Evolutionary conservation across 345 rosid genomes (phyloP).

Genomic region (Euclidium syriacum): DNA sequence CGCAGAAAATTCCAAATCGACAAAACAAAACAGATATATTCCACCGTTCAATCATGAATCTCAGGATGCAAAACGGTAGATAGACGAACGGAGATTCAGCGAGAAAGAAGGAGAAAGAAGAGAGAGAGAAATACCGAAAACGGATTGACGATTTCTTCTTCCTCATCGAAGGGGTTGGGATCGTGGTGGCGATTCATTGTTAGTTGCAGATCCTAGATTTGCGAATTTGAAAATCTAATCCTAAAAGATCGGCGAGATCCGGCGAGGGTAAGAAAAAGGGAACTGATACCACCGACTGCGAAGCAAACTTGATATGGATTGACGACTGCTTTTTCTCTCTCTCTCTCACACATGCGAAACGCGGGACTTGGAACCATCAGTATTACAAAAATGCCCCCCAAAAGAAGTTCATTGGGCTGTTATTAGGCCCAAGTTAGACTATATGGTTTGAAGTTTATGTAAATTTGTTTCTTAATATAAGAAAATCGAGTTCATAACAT

Average conservation of each 20-base stretch:
- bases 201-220: constrained; percentile 36
- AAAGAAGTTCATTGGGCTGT: neutral
- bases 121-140: constrained; percentile 52
- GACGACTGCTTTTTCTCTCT: neutral
- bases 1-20: neutral
- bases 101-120: neutral
- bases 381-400: constrained; percentile 10
- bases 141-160: constrained; percentile 80
- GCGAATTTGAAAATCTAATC: neutral
- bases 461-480: too few species aligned
- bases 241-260: constrained; percentile 26
- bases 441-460: too few species aligned
- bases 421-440: too few species aligned
- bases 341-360: neutral
- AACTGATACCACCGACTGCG: constrained; percentile 11
- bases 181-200: constrained; percentile 81
- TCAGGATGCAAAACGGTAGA: neutral
- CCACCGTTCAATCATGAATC: neutral
- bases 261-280: neutral
- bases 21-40: neutral
- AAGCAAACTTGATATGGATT: neutral
- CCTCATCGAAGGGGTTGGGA: constrained; percentile 91
- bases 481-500: too few species aligned
- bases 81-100: constrained; percentile 33
- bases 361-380: neutral